Evolutionary conservation across 768 basidiomycete species (phyloP).

Genomic region (Boletus barrowsii): DNA sequence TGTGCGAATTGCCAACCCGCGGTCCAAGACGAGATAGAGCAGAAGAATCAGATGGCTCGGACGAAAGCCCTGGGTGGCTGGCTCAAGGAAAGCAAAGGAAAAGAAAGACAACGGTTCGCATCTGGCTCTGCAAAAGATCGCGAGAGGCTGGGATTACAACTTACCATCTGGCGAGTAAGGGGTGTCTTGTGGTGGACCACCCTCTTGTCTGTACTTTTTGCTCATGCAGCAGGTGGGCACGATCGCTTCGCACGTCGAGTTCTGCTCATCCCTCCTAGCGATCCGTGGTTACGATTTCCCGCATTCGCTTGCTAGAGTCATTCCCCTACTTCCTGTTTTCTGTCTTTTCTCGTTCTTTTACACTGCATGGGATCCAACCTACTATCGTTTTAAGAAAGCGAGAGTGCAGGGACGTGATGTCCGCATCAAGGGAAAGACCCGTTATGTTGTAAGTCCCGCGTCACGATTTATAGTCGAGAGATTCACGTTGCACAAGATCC

Average conservation of each 20-base stretch:
- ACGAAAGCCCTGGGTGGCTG: conserved; percentile 71
- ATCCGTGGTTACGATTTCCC: conserved; percentile 23
- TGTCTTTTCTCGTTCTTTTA: conserved; percentile 64
- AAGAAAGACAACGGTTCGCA: conserved; percentile 50
- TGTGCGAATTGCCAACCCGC: conserved; percentile 71
- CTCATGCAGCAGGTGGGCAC: conserved; percentile 47
- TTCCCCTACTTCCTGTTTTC: conserved; percentile 48
- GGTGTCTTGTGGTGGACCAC: conserved; percentile 64
- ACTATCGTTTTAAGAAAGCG: conserved; percentile 54
- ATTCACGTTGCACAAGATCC: conserved; percentile 38
- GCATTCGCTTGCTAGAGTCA: conserved; percentile 15
- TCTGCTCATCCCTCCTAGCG: conserved; percentile 14
- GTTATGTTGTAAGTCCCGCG: conserved; percentile 54
- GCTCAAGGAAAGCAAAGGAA: conserved; percentile 65
- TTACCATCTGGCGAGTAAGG: conserved; percentile 65
- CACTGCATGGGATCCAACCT: conserved; percentile 87
- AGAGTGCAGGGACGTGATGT: conserved; percentile 70
- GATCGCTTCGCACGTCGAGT: not conserved
- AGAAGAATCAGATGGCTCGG: conserved; percentile 80
- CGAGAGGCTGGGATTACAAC: conserved; percentile 46
- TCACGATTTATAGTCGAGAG: not conserved
- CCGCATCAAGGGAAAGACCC: conserved; percentile 58
- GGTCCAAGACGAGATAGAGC: conserved; percentile 78
- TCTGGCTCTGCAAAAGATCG: conserved; percentile 39
- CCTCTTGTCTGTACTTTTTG: conserved; percentile 39